phyloP scores from a whole-genome alignment of 208 protist species.

The Naegleria lovaniensis region DNA sequence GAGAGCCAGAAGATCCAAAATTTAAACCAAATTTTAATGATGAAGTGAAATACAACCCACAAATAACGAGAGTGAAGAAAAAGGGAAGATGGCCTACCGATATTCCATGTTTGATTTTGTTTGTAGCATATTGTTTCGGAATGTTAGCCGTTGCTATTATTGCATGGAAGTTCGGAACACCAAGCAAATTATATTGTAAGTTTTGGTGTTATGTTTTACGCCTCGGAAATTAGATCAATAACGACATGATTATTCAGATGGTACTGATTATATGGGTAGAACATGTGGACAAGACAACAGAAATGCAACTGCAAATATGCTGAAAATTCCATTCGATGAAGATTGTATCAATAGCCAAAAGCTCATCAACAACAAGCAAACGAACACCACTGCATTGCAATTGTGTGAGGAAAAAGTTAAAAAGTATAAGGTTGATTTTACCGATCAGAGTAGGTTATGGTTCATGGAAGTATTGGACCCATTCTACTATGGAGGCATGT shows the following conservation, averaged over 20 bases:
- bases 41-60: background rate
- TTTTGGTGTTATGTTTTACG: background rate
- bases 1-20: background rate
- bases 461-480: slow-evolving; percentile 13
- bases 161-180: background rate
- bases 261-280: slow-evolving; percentile 10
- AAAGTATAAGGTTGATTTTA: background rate
- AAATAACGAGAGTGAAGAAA: background rate
- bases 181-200: background rate
- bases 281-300: background rate
- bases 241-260: background rate
- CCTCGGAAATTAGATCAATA: background rate
- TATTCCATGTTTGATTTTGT: slow-evolving; percentile 6
- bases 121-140: background rate
- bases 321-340: background rate
- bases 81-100: slow-evolving; percentile 6
- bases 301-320: background rate
- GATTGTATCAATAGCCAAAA: background rate
- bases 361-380: too few relatives aligned
- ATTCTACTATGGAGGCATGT: background rate
- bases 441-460: background rate
- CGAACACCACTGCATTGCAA: background rate
- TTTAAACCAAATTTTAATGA: background rate
- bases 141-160: background rate
- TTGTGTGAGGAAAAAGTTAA: background rate